Base-by-base conservation (phyloP, 2,329 filamentous ascomycete genomes). In the Ploettnerulaceae sp. region DNA sequence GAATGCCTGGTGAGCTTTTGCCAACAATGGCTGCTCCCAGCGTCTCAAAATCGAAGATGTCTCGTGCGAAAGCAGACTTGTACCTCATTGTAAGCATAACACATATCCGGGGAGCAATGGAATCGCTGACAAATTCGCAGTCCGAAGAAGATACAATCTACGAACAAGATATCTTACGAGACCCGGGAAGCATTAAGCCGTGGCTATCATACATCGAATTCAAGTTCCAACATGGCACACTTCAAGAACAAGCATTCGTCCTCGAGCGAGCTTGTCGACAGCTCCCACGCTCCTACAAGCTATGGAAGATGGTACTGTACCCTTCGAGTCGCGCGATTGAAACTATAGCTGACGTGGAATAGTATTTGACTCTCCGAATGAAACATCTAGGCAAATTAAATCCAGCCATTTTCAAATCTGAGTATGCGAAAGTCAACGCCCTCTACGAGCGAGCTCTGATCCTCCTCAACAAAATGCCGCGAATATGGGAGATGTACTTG, bases 401-500 rank as follows among this genome's bases (percentile, higher is more conserved):
- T 65, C 82, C 91, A 9, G 86, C 87, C 46, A 76, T 82, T 47
- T 89, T 86, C 65, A 80, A 81, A 42, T 71, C 78, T 49, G 90
- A 98, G 63, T 97, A 85, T 68, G 78, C 82, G 63, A 98, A 97
- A 68, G 89, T 97, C 65, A 98, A 98, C 66, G 77, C 87, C 44
- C 79, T 97, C 31, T 98, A 95, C 65, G 93, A 98, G 70, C 80
- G 88, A 58, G 90, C 93, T 3, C 72, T 98, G 41, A 87, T 96
- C 48, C 75, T 98, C 31, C 77, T 98, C 52, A 96, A 98, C 71
- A 98, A 98, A 71, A 98, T 98, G 93, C 93, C 94, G 18, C 80
- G 82, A 57, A 93, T 98, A 64, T 98, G 93, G 94, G 90, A 96
- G 66, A 88, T 97, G 82, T 98, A 96, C 65, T 81, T 98, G 52